phyloP scores from a whole-genome alignment of 768 basidiomycete species.

The Auricularia cornea region DNA sequence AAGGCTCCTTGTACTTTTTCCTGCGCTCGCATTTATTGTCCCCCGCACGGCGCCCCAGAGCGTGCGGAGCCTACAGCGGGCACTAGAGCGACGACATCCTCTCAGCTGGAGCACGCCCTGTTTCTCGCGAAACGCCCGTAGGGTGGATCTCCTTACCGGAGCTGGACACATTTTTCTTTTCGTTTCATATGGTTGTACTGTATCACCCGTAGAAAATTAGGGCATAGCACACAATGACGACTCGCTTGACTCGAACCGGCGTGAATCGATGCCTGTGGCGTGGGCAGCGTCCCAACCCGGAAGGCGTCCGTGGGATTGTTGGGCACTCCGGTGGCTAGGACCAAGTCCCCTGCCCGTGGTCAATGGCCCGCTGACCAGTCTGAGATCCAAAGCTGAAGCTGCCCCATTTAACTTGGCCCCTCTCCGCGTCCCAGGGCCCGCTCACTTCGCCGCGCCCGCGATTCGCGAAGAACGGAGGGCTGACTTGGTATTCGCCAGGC shows the following conservation, averaged over 20 bases:
- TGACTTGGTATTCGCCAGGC: too few species aligned
- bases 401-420: neutral
- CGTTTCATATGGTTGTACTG: too few species aligned
- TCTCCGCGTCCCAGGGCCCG: neutral
- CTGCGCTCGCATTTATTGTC: conserved; percentile 1
- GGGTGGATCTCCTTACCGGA: conserved; percentile 1
- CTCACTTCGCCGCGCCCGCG: neutral
- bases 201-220: too few species aligned
- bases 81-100: neutral
- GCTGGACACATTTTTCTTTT: neutral
- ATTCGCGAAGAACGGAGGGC: too few species aligned
- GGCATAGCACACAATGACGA: too few species aligned
- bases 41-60: neutral
- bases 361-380: too few species aligned
- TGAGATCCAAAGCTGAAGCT: neutral
- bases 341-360: neutral
- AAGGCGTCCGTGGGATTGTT: neutral
- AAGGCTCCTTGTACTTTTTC: neutral
- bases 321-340: neutral
- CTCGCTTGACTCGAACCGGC: too few species aligned
- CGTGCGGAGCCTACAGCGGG: conserved; percentile 1
- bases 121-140: neutral
- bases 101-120: conserved; percentile 2
- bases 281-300: neutral
- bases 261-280: too few species aligned